Evolutionary conservation across 208 protist species (phyloP), one percentile per base, ranked within the genome.

Genomic region (Plasmodiophora brassicae): DNA sequence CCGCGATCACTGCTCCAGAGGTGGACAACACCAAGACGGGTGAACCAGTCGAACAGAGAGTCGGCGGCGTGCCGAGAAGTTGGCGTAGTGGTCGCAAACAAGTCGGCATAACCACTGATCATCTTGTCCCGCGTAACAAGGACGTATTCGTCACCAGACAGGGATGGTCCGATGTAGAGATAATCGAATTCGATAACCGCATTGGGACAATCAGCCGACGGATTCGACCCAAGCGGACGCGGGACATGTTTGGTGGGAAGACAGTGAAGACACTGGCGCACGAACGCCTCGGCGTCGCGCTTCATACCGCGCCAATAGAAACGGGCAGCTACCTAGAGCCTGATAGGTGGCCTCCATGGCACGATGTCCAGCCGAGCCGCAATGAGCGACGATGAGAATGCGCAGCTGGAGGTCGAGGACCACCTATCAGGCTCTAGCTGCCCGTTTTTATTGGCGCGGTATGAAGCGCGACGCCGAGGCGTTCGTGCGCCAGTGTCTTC

Each of bases 101-200:
- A 36, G n/a, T 78, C 65, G n/a, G 41, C n/a, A 78, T 78, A 78
- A 8, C 65, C 65, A 5, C 32, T 44, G 41, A 78, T n/a, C n/a
- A n/a, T 8, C n/a, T 38, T n/a, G 41, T 78, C 65, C 5, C 65
- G 5, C 10, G n/a, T 78, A 32, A 78, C 65, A n/a, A 78, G n/a
- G 10, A 78, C 32, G 14, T 78, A 38, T 32, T 78, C 41, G 5
- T 14, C 20, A n/a, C 20, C 14, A 78, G 20, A 38, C 10, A 44
- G 32, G 20, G 65, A 78, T 36, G n/a, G n/a, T 36, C 65, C 65
- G 5, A 78, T 32, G n/a, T 78, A 78, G 20, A 78, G n/a, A 78
- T 78, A 78, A 78, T 78, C 65, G 65, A 78, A 78, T 36, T 78
- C 65, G n/a, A 78, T 78, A 78, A 78, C 41, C 5, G 32, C 14